Evolutionary conservation across 1,139 yeast genomes (phyloP).

Genomic region (Debaryomyces nepalensis): DNA sequence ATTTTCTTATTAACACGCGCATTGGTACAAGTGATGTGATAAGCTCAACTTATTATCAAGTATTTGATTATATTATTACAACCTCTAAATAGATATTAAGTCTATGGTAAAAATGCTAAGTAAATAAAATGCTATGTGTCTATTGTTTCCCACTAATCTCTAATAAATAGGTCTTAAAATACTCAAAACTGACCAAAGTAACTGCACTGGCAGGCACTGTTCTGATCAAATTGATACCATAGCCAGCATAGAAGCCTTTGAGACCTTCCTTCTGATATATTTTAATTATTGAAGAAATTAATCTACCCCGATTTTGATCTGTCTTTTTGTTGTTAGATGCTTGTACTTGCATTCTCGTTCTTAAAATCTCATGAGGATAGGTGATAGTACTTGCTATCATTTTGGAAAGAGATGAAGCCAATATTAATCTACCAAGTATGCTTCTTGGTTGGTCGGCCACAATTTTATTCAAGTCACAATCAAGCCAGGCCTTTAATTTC

Average conservation of each 20-base stretch:
- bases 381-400: slow-evolving; percentile 89
- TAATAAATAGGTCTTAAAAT: slow-evolving; percentile 67
- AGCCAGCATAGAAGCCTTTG: slow-evolving; percentile 87
- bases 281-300: slow-evolving; percentile 36
- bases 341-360: slow-evolving; percentile 86
- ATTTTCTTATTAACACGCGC: neutral
- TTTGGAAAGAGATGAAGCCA: slow-evolving; percentile 82
- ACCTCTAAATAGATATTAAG: slow-evolving; percentile 2
- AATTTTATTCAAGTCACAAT: slow-evolving; percentile 27
- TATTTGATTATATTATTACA: neutral
- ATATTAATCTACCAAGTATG: slow-evolving; percentile 50
- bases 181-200: slow-evolving; percentile 91
- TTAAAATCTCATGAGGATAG: slow-evolving; percentile 93
- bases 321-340: slow-evolving; percentile 17
- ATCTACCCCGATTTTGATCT: slow-evolving; percentile 20
- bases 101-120: slow-evolving; percentile 7
- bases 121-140: slow-evolving; percentile 12
- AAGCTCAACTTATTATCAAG: neutral
- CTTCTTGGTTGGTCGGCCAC: slow-evolving; percentile 25
- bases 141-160: slow-evolving; percentile 36
- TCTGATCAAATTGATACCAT: slow-evolving; percentile 80
- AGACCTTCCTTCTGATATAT: slow-evolving; percentile 76
- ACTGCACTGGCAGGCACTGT: slow-evolving; percentile 97
- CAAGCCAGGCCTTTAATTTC: slow-evolving; percentile 60
- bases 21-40: neutral